These are phyloP conservation scores for thale cress (Arabidopsis thaliana) DNA, from an alignment of 345 rosid genomes.

Conservation along the genomic window DNA sequence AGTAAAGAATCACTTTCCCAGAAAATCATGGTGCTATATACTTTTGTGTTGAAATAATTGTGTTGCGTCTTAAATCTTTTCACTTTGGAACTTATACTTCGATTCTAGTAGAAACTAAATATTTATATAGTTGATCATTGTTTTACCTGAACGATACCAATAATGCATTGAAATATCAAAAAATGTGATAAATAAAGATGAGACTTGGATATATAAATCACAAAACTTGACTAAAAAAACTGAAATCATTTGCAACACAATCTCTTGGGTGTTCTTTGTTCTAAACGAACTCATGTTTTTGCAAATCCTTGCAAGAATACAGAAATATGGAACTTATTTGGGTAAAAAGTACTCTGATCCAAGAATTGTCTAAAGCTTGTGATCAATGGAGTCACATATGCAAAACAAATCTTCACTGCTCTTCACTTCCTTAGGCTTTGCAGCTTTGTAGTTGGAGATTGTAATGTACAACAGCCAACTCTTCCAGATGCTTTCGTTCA, in stretches of 20 bases:
- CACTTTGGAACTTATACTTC: not conserved
- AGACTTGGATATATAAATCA: slow-evolving; percentile 14
- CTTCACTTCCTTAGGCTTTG: slow-evolving; percentile 24
- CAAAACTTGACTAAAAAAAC: not conserved
- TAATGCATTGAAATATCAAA: not conserved
- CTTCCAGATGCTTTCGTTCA: slow-evolving; percentile 42
- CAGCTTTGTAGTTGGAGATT: slow-evolving; percentile 53
- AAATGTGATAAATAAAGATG: not conserved
- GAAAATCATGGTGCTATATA: slow-evolving; percentile 37
- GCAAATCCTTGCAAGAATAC: slow-evolving; percentile 8
- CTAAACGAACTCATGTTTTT: slow-evolving; percentile 28
- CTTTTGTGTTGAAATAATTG: slow-evolving; percentile 24
- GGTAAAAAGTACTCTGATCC: slow-evolving; percentile 6
- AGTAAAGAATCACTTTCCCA: slow-evolving; percentile 32
- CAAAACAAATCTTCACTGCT: slow-evolving; percentile 15
- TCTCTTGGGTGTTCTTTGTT: too few relatives aligned
- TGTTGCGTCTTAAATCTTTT: slow-evolving; percentile 18
- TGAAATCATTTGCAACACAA: slow-evolving; percentile 13
- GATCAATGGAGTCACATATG: slow-evolving; percentile 4
- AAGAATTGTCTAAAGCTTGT: slow-evolving; percentile 12
- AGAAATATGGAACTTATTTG: not conserved
- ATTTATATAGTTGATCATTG: not conserved
- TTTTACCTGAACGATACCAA: slow-evolving; percentile 19
- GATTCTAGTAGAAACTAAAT: not conserved
- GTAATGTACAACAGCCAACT: slow-evolving; percentile 52